A percentile compares a stretch with the other conserved stretches of the same genome.
phyloP scores from a whole-genome alignment of 148 eudicot genomes.

The Amaranthus cruentus region DNA sequence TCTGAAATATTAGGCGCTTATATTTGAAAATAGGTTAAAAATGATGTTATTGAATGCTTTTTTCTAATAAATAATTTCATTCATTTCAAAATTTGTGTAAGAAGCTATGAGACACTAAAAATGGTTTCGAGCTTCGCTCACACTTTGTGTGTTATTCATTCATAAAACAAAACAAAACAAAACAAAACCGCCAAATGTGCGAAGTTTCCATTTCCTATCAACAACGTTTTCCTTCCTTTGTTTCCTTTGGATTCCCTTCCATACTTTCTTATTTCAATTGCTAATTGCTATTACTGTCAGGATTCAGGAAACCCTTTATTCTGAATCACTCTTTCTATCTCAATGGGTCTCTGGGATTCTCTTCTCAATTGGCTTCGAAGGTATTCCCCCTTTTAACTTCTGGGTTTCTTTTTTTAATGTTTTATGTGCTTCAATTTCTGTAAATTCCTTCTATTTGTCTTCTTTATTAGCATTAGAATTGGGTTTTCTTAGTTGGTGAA shows the following conservation, averaged over 20 bases:
- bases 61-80: too few species aligned
- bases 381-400: conserved; percentile 21
- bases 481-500: background rate
- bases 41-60: too few species aligned
- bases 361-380: conserved; percentile 83
- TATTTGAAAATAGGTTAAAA: too few species aligned
- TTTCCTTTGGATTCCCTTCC: background rate
- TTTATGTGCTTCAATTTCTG: background rate
- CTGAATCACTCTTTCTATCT: background rate
- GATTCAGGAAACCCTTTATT: background rate
- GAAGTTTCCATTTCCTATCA: conserved; percentile 17
- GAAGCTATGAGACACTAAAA: too few species aligned
- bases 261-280: background rate
- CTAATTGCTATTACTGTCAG: background rate
- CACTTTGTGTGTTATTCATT: too few species aligned
- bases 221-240: conserved; percentile 13
- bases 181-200: conserved; percentile 18
- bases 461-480: background rate
- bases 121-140: too few species aligned
- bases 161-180: background rate
- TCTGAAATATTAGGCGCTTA: too few species aligned
- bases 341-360: conserved; percentile 74
- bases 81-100: too few species aligned
- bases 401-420: background rate
- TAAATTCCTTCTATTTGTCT: background rate